A percentile compares a stretch with the other conserved stretches of the same genome.
Evolutionary conservation across 2,329 filamentous ascomycete species (phyloP).

Genomic region (Elsinoe fawcettii): DNA sequence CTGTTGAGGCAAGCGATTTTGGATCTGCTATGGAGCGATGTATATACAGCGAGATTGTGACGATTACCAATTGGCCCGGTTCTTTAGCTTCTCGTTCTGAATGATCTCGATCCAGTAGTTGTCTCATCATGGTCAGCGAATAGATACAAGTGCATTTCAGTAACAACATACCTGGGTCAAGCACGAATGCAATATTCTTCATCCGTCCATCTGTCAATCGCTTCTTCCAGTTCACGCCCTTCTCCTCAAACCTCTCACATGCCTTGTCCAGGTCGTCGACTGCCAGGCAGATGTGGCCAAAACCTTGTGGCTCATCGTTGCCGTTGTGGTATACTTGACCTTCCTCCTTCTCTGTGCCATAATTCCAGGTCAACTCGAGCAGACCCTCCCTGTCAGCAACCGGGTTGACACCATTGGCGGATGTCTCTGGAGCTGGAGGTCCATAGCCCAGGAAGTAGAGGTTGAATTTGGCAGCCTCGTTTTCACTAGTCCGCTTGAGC

Average conservation of each 20-base stretch:
- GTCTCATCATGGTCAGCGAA: slow-evolving; percentile 52
- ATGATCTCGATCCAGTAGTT: slow-evolving; percentile 72
- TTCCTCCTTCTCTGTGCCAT: slow-evolving; percentile 76
- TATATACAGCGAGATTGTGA: not conserved
- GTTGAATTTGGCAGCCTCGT: slow-evolving; percentile 66
- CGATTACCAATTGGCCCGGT: slow-evolving; percentile 6
- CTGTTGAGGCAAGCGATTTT: not conserved
- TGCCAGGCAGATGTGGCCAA: slow-evolving; percentile 81
- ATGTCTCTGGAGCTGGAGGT: slow-evolving; percentile 39
- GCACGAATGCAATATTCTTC: slow-evolving; percentile 87
- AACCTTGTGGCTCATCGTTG: slow-evolving; percentile 85
- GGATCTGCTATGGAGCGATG: not conserved
- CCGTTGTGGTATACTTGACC: slow-evolving; percentile 85
- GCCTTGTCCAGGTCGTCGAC: slow-evolving; percentile 87
- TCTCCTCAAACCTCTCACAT: slow-evolving; percentile 74
- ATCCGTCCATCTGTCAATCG: slow-evolving; percentile 80
- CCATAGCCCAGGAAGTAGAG: slow-evolving; percentile 87
- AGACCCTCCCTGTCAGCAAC: slow-evolving; percentile 69
- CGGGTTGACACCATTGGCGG: slow-evolving; percentile 49
- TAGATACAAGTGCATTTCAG: not conserved
- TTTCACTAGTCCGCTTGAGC: slow-evolving; percentile 65
- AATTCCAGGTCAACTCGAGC: slow-evolving; percentile 82
- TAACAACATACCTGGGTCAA: slow-evolving; percentile 42
- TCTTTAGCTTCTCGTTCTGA: slow-evolving; percentile 64
- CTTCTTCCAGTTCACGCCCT: slow-evolving; percentile 89